These are phyloP conservation scores for Naematelia aurantialba DNA, from an alignment of 768 basidiomycete genomes.

Conservation along the genomic window DNA sequence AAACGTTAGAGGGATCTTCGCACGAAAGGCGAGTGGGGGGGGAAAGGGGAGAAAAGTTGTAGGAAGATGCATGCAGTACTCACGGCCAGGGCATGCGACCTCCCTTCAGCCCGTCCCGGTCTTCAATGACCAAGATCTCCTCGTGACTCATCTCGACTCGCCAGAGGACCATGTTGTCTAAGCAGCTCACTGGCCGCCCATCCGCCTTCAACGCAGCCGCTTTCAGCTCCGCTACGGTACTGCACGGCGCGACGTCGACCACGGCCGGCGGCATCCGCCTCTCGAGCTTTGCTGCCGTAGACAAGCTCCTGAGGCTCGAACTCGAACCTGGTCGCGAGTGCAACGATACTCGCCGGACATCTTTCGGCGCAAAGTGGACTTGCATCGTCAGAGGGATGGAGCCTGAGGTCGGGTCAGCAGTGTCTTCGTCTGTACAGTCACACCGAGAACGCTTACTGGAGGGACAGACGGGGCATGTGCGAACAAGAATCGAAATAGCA, in stretches of 20 bases:
- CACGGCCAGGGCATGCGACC: constrained; percentile 50
- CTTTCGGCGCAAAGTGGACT: constrained; percentile 36
- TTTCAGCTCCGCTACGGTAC: constrained; percentile 37
- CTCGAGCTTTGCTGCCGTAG: constrained; percentile 1
- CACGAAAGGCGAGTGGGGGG: too few relatives aligned
- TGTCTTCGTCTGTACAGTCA: background rate
- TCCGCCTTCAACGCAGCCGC: constrained; percentile 28
- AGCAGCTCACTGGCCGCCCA: constrained; percentile 15
- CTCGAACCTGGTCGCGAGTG: too few relatives aligned
- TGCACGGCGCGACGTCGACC: constrained; percentile 28
- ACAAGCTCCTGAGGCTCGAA: constrained; percentile 1
- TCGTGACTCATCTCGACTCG: constrained; percentile 45
- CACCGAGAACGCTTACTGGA: background rate
- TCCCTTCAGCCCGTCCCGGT: constrained; percentile 38
- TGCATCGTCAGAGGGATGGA: constrained; percentile 25
- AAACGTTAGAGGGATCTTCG: too few relatives aligned
- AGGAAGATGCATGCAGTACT: too few relatives aligned
- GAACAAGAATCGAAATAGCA: constrained; percentile 37
- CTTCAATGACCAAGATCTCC: constrained; percentile 45
- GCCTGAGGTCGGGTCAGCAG: background rate
- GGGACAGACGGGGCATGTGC: constrained; percentile 6
- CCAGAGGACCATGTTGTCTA: constrained; percentile 38
- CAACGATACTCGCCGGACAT: too few relatives aligned
- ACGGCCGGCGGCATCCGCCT: constrained; percentile 23
- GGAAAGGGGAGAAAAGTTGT: too few relatives aligned